Percentiles rank a stretch among this genome's conserved stretches.
Evolutionary conservation across 345 rosid species (phyloP).

Genomic region (Aegle marmelos): DNA sequence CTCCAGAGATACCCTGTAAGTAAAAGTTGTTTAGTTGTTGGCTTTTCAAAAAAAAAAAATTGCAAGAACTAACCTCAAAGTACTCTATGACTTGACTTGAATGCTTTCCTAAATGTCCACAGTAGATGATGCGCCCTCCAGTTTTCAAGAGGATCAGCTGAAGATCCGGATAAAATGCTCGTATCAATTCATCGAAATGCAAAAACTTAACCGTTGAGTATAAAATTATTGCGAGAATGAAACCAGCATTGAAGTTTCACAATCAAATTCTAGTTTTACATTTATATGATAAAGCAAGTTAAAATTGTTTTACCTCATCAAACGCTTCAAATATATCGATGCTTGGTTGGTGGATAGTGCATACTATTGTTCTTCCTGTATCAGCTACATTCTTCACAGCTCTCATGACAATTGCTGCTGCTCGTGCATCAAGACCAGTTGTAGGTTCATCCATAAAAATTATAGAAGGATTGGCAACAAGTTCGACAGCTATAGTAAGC

Average conservation of each 20-base stretch:
- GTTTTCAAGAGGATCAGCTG: constrained; percentile 70
- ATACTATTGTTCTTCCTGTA: constrained; percentile 78
- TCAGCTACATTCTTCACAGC: constrained; percentile 73
- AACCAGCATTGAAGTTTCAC: background rate
- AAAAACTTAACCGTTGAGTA: background rate
- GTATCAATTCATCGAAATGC: no score
- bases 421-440: constrained; percentile 81
- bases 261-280: background rate
- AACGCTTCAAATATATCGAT: constrained; percentile 82
- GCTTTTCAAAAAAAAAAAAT: background rate
- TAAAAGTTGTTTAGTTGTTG: background rate
- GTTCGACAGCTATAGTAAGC: constrained; percentile 72
- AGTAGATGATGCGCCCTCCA: constrained; percentile 69
- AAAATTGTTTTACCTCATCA: constrained; percentile 54
- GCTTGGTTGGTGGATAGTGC: constrained; percentile 88
- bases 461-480: constrained; percentile 79
- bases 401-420: constrained; percentile 86
- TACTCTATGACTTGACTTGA: constrained; percentile 59
- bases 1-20: constrained; percentile 52
- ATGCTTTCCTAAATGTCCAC: constrained; percentile 60
- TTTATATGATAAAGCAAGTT: background rate
- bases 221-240: background rate
- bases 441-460: constrained; percentile 93
- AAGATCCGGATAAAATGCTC: background rate
- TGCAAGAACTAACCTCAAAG: constrained; percentile 52